phyloP scores from a whole-genome alignment of 805 yeast species.

The Kluyveromyces siamensis region DNA sequence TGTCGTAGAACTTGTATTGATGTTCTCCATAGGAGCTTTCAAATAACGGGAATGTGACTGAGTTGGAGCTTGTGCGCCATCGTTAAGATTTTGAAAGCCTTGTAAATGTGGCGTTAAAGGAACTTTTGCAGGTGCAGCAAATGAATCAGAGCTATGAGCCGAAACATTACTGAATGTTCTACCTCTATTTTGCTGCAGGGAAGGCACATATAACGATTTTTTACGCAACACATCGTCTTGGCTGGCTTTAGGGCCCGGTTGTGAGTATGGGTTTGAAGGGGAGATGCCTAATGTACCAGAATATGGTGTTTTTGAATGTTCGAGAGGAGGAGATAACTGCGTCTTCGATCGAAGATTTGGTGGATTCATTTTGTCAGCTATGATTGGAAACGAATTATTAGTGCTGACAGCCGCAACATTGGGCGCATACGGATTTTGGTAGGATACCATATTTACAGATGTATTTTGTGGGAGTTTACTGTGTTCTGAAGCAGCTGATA shows the following conservation, averaged over 20 bases:
- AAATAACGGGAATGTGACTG: constrained; percentile 2
- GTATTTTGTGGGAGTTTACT: not conserved
- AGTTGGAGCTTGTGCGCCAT: not conserved
- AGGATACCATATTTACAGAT: not conserved
- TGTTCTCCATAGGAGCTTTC: constrained; percentile 1
- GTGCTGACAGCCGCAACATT: not conserved
- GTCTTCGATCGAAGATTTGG: not conserved
- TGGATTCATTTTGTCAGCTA: not conserved
- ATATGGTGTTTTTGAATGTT: not conserved
- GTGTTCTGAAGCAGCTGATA: not conserved
- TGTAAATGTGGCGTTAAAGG: not conserved
- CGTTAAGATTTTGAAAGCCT: not conserved
- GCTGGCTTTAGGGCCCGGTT: not conserved
- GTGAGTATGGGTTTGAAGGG: not conserved
- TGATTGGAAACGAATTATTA: not conserved
- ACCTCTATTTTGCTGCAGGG: constrained; percentile 6
- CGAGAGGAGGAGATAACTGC: not conserved
- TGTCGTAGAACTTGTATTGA: not conserved
- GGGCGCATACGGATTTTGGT: not conserved
- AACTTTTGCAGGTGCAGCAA: constrained; percentile 3
- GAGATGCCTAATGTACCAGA: not conserved
- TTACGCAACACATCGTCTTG: not conserved
- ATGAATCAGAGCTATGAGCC: constrained; percentile 7
- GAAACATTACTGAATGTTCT: constrained; percentile 22
- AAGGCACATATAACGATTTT: not conserved